These are phyloP conservation scores for Kappamyces sp. DNA, from an alignment of 192 early-diverging fungal genomes.

Conservation along the genomic window DNA sequence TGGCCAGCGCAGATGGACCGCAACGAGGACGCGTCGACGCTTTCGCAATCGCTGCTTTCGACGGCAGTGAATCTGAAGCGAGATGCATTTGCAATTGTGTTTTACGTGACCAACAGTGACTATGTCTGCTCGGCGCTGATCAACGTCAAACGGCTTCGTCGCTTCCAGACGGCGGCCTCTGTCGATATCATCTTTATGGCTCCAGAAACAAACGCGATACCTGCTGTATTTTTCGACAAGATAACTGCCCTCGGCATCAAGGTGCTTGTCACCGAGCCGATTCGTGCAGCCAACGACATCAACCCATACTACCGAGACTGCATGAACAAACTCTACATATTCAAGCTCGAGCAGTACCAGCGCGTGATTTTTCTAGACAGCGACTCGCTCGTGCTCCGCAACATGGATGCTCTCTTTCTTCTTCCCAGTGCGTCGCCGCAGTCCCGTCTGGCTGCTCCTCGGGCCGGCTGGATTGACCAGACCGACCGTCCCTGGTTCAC, in stretches of 20 bases:
- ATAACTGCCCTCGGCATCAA: too few relatives aligned
- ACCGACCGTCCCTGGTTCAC: neutral
- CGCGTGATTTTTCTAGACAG: constrained; percentile 79
- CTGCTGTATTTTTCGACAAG: too few relatives aligned
- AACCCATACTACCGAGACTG: constrained; percentile 34
- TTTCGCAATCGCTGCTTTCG: too few relatives aligned
- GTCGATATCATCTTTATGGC: too few relatives aligned
- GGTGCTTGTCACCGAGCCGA: neutral
- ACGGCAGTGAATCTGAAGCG: too few relatives aligned
- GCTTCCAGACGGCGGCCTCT: too few relatives aligned
- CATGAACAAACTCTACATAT: constrained; percentile 84
- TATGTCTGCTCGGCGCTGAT: constrained; percentile 8
- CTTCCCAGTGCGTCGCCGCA: neutral
- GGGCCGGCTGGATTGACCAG: constrained; percentile 1
- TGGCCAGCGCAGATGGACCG: too few relatives aligned
- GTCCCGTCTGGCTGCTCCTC: neutral
- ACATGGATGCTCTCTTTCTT: constrained; percentile 79
- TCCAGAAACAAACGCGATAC: too few relatives aligned
- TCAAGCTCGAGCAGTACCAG: constrained; percentile 54
- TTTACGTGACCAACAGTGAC: constrained; percentile 5
- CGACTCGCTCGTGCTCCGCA: constrained; percentile 76
- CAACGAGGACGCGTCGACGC: too few relatives aligned
- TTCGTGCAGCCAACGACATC: neutral
- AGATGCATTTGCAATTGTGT: neutral
- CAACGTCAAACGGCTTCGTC: neutral